These are phyloP conservation scores for Jaapia argillacea DNA, from an alignment of 768 basidiomycete species.

Conservation along the genomic window DNA sequence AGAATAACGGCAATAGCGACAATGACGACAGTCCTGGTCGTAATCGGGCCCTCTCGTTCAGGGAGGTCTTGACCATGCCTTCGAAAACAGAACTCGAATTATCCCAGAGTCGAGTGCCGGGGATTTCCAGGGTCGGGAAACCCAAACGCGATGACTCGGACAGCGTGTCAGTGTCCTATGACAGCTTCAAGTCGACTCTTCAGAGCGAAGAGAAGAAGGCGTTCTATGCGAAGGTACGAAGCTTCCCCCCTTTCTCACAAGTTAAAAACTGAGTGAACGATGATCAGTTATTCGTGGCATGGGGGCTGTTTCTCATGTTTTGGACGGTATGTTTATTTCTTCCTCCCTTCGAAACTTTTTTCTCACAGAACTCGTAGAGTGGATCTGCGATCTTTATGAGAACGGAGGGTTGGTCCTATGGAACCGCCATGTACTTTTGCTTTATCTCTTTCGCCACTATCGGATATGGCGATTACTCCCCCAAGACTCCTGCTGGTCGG, in stretches of 20 bases:
- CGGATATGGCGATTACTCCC: slow-evolving; percentile 63
- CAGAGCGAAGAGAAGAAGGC: slow-evolving; percentile 38
- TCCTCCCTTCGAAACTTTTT: not conserved
- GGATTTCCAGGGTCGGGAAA: not conserved
- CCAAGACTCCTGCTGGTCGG: slow-evolving; percentile 57
- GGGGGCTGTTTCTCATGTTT: slow-evolving; percentile 59
- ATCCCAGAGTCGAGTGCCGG: too few species aligned
- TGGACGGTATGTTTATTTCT: slow-evolving; percentile 50
- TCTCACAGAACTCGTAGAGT: slow-evolving; percentile 26
- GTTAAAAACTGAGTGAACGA: not conserved
- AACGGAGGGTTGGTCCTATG: slow-evolving; percentile 66
- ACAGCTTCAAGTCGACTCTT: slow-evolving; percentile 11
- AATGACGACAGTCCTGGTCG: not conserved
- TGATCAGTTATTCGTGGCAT: slow-evolving; percentile 34
- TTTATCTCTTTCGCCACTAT: slow-evolving; percentile 68
- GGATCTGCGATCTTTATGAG: slow-evolving; percentile 57
- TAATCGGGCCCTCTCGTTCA: not conserved
- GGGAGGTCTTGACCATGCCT: too few species aligned
- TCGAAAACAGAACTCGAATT: too few species aligned
- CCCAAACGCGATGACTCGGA: not conserved
- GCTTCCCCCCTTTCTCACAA: not conserved
- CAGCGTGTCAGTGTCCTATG: slow-evolving; percentile 6
- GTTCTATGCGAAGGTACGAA: slow-evolving; percentile 39
- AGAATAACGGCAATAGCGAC: not conserved
- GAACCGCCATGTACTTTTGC: slow-evolving; percentile 62